A percentile compares a stretch with the other conserved stretches of the same genome.
These are phyloP conservation scores for Fusarium sambucinum DNA, from an alignment of 2,329 filamentous ascomycete genomes.

Conservation along the genomic window DNA sequence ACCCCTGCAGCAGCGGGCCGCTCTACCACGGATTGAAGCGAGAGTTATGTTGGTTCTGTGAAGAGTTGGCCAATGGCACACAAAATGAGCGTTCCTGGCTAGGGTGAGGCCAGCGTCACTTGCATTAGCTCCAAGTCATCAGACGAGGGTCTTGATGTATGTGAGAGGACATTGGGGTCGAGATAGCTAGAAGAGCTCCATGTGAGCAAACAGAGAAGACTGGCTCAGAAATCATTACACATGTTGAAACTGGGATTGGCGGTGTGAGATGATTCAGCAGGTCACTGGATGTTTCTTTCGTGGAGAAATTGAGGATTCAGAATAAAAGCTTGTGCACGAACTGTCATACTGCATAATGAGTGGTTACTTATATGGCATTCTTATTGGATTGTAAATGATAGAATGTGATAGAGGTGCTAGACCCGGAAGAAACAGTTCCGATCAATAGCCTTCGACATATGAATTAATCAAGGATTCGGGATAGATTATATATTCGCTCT, in stretches of 20 bases:
- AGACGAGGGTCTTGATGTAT: slow-evolving; percentile 29
- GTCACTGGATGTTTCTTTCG: not conserved
- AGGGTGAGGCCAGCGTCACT: slow-evolving; percentile 47
- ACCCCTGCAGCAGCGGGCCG: slow-evolving; percentile 48
- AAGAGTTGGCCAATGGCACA: slow-evolving; percentile 39
- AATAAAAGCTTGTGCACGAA: slow-evolving; percentile 14
- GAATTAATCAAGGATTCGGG: not conserved
- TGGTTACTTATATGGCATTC: not conserved
- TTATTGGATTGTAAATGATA: slow-evolving; percentile 4
- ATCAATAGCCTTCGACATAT: not conserved
- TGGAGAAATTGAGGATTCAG: not conserved
- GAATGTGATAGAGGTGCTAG: slow-evolving; percentile 21
- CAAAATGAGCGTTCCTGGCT: slow-evolving; percentile 39
- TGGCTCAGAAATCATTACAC: not conserved
- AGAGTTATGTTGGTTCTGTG: slow-evolving; percentile 37
- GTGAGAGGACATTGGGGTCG: slow-evolving; percentile 17
- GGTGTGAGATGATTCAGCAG: not conserved
- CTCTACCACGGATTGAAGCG: slow-evolving; percentile 39
- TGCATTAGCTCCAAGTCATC: slow-evolving; percentile 45
- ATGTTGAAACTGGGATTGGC: not conserved
- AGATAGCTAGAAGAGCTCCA: not conserved
- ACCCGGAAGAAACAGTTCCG: slow-evolving; percentile 14
- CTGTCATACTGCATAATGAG: slow-evolving; percentile 3
- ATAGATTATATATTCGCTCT: not conserved
- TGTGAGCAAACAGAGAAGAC: not conserved